Base-by-base conservation (phyloP, 2,329 filamentous ascomycete genomes). In the Fusarium sp. region DNA sequence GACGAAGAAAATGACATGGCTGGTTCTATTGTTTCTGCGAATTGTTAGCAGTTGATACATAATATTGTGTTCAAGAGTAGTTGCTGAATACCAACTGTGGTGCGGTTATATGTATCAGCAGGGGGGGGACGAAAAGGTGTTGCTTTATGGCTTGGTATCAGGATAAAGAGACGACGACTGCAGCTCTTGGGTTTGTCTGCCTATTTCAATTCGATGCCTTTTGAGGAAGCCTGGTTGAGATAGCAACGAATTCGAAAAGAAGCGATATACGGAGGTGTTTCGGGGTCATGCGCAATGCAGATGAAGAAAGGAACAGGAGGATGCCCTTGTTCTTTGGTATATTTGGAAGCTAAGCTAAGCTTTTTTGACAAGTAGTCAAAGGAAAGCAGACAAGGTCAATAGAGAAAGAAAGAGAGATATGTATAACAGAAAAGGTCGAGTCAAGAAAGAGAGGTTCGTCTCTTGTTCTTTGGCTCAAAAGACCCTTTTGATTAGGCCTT, bases 1-100 rank as follows among this genome's bases (percentile, higher is more conserved):
- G 74, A 57, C 60, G 82, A 83, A 72, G 83, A 71, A 76, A 83
- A 83, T 67, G 81, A 82, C 83, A 85, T 85, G 64, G 75, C 77
- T 55, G 42, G 28, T 65, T 55, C 24, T 66, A 57, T 71, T 15
- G 12, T 59, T 45, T 65, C 64, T 61, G 35, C 20, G 28, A 30
- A 18, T 33, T 69, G 42, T 77, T 68, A 78, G 72, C 38, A 38
- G 24, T 7, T 61, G 38, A 22, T 50, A 36, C 62, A 57, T 31
- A 16, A 36, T 22, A 38, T n/a, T 18, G 28, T 41, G 24, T 18
- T 26, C 8, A 18, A 61, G 45, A n/a, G 44, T 33, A 62, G 28
- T 61, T 57, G 55, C 38, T 55, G 63, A 56, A 53, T 72, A 77
- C 72, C 72, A 69, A 48, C 41, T 45, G 38, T 64, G 20, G 59